Evolutionary conservation across 148 eudicot genomes (phyloP).

Genomic region (Rheum nobile): DNA sequence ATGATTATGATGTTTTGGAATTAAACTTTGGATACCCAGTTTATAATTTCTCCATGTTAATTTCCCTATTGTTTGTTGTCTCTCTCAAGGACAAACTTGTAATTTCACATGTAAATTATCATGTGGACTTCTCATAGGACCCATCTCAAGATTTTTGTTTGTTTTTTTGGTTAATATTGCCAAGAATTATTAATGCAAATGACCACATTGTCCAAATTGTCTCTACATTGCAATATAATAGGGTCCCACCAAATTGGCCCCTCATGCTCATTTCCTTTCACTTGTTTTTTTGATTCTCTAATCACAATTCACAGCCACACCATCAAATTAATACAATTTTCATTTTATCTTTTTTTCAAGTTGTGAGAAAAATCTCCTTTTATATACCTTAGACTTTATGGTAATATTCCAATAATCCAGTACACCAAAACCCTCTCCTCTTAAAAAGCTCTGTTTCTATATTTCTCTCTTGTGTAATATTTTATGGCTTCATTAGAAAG

Average conservation of each 20-base stretch:
- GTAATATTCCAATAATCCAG: not conserved
- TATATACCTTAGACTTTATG: not conserved
- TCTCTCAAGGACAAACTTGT: not conserved
- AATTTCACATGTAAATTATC: not conserved
- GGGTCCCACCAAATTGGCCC: not conserved
- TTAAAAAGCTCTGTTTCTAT: not conserved
- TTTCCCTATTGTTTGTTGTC: not conserved
- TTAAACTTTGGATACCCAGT: not conserved
- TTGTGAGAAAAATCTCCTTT: not conserved
- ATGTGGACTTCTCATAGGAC: not conserved
- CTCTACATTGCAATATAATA: not conserved
- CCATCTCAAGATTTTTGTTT: not conserved
- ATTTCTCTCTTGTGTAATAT: not conserved
- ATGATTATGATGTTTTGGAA: not conserved
- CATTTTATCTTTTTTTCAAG: not conserved
- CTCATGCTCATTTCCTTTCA: too few relatives aligned
- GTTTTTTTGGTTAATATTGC: too few relatives aligned
- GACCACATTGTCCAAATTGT: conserved; percentile 5
- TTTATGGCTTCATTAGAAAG: not conserved
- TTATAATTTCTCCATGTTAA: not conserved
- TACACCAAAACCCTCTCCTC: not conserved
- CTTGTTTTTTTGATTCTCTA: not conserved
- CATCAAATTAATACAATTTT: not conserved
- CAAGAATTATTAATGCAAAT: not conserved
- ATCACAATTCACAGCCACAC: conserved; percentile 5